phyloP scores from a whole-genome alignment of 805 yeast genomes.

The Starmerella vitae region DNA sequence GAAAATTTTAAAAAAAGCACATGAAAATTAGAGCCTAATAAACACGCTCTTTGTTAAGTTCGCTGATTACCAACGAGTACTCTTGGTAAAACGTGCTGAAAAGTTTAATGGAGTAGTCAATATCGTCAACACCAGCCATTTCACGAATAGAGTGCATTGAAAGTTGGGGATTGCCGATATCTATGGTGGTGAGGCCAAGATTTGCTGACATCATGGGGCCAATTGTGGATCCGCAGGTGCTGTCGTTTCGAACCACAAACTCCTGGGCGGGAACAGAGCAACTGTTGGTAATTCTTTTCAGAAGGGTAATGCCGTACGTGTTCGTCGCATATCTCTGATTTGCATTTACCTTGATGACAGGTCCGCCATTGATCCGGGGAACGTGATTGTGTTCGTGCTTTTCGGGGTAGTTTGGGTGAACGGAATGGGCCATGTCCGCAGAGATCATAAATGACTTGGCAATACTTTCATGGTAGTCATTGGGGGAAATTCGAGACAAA shows the following conservation, averaged over 20 bases:
- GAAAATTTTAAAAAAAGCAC: too few species aligned
- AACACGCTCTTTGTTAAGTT: slow-evolving; percentile 7
- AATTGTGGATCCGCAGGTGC: slow-evolving; percentile 92
- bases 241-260: slow-evolving; percentile 84
- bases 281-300: slow-evolving; percentile 55
- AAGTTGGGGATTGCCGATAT: slow-evolving; percentile 81
- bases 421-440: slow-evolving; percentile 94
- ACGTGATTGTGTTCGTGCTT: slow-evolving; percentile 66
- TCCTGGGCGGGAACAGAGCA: slow-evolving; percentile 74
- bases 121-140: slow-evolving; percentile 71
- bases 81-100: slow-evolving; percentile 45
- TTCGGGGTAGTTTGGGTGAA: slow-evolving; percentile 78
- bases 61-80: too few species aligned
- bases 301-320: slow-evolving; percentile 69
- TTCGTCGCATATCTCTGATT: slow-evolving; percentile 93
- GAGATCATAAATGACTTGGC: slow-evolving; percentile 72
- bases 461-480: slow-evolving; percentile 28
- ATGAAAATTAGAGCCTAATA: background rate
- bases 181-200: slow-evolving; percentile 75
- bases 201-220: slow-evolving; percentile 87
- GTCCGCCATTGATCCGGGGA: slow-evolving; percentile 77
- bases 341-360: slow-evolving; percentile 86
- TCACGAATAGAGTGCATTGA: slow-evolving; percentile 92
- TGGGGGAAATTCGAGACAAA: slow-evolving; percentile 46
- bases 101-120: slow-evolving; percentile 46